phyloP scores from a whole-genome alignment of 768 basidiomycete genomes.

The Rhizopogon sp. region DNA sequence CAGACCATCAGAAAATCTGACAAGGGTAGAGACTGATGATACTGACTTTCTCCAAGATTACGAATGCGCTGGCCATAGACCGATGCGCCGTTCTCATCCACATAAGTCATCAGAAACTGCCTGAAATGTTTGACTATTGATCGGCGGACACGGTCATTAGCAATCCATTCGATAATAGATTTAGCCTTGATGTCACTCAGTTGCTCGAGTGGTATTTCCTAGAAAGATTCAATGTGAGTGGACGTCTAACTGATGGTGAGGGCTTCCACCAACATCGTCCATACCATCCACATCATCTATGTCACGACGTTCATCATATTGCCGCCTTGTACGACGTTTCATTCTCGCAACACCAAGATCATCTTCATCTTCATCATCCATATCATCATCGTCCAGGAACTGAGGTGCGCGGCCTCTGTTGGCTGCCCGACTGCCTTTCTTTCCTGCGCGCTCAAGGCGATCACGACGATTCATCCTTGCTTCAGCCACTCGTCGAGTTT shows the following conservation, averaged over 20 bases:
- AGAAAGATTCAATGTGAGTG: constrained; percentile 12
- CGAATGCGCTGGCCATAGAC: constrained; percentile 95
- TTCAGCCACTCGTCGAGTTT: constrained; percentile 78
- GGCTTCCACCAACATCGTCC: constrained; percentile 64
- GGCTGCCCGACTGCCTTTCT: constrained; percentile 68
- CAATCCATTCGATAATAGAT: constrained; percentile 97
- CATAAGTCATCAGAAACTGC: constrained; percentile 92
- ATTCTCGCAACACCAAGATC: constrained; percentile 65
- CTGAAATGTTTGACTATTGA: constrained; percentile 92
- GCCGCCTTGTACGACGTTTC: constrained; percentile 77
- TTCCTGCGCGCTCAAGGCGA: constrained; percentile 61
- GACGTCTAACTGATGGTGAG: neutral
- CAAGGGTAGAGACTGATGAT: constrained; percentile 1
- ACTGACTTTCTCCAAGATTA: constrained; percentile 88
- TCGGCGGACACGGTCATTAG: constrained; percentile 83
- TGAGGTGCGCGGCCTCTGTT: constrained; percentile 78
- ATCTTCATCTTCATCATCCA: constrained; percentile 70
- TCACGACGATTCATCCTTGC: constrained; percentile 85
- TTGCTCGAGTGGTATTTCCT: constrained; percentile 96
- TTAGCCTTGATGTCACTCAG: constrained; percentile 97
- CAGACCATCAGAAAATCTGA: constrained; percentile 7
- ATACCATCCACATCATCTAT: constrained; percentile 87
- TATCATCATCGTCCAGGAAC: constrained; percentile 81
- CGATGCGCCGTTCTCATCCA: constrained; percentile 85
- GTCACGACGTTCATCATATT: constrained; percentile 91